These are phyloP conservation scores for Talaromyces nanjingensis DNA, from an alignment of 495 filamentous ascomycete genomes.

Conservation along the genomic window DNA sequence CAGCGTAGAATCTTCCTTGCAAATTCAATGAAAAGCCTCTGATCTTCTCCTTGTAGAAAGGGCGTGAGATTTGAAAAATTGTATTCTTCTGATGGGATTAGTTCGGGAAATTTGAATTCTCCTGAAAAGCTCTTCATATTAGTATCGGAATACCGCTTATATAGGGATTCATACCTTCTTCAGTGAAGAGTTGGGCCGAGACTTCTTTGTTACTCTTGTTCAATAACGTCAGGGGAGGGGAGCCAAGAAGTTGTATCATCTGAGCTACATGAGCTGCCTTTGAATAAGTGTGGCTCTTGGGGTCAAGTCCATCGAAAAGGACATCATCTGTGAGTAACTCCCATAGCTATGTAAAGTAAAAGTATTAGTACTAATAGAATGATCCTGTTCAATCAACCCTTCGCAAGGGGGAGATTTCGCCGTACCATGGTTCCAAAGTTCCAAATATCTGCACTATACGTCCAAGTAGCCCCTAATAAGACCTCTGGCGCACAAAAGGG, in stretches of 20 bases:
- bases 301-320: slow-evolving; percentile 22
- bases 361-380: no score
- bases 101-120: slow-evolving; percentile 13
- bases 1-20: slow-evolving; percentile 24
- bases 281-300: slow-evolving; percentile 17
- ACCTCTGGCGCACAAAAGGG: slow-evolving; percentile 28
- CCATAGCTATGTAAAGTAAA: slow-evolving; percentile 21
- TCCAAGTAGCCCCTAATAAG: slow-evolving; percentile 25
- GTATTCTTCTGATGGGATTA: slow-evolving; percentile 16
- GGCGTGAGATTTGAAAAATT: slow-evolving; percentile 14
- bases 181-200: slow-evolving; percentile 14
- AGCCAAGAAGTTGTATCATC: slow-evolving; percentile 32
- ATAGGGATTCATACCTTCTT: slow-evolving; percentile 13
- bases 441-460: no score
- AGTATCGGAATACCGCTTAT: slow-evolving; percentile 3
- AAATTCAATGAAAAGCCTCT: slow-evolving; percentile 22
- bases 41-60: slow-evolving; percentile 22
- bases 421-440: no score
- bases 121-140: slow-evolving; percentile 8
- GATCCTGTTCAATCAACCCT: background rate
- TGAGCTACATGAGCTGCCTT: slow-evolving; percentile 23
- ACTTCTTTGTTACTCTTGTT: slow-evolving; percentile 16
- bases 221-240: slow-evolving; percentile 19
- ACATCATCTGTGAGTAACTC: slow-evolving; percentile 20
- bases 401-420: background rate